Base-by-base conservation (phyloP, 2,329 filamentous ascomycete genomes). In the Cercospora sp. region DNA sequence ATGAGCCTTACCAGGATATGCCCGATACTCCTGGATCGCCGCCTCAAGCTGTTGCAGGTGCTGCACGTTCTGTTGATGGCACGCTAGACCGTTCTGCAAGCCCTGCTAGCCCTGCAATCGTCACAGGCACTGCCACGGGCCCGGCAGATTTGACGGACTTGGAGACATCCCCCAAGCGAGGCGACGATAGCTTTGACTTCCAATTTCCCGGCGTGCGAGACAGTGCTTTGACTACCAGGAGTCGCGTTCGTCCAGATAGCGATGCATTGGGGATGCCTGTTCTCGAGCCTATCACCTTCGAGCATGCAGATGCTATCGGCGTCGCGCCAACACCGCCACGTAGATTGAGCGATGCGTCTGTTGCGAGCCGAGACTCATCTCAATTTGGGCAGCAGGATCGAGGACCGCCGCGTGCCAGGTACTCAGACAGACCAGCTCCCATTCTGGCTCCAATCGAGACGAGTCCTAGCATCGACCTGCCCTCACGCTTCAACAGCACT, bases 1-100 rank as follows among this genome's bases (percentile, higher is more conserved):
- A 76, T 18, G 73, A 75, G 42, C 76, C 73, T 1, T 79, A 79
- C 63, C 71, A 64, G 7, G 77, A 79, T 60, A 75, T 76, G 8
- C 69, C 71, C 13, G 61, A 69, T 7, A 66, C 64, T 9, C 66
- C 65, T 42, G 48, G 62, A 48, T 67, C 61, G 0, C 73, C 75
- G 26, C 30, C 59, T 16, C 71, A 72, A 36, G 67, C 64, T n/a
- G 59, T 55, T 12, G 69, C 64, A 33, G 69, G 72, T 31, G 72
- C 74, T 30, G 66, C 71, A 60, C 58, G 72, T 30, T 63, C 45
- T 31, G 28, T 68, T 8, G 65, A 66, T 51, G 68, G 48, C 31
- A 36, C 57, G 7, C 58, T 62, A 26, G 59, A 63, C 53, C 61
- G 72, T 31, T 65, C 70, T 5, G 64, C 70, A 8, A 75, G 69